Conservation (phyloP, 208 protist species). For the Vickermania ingenoplastis region DNA sequence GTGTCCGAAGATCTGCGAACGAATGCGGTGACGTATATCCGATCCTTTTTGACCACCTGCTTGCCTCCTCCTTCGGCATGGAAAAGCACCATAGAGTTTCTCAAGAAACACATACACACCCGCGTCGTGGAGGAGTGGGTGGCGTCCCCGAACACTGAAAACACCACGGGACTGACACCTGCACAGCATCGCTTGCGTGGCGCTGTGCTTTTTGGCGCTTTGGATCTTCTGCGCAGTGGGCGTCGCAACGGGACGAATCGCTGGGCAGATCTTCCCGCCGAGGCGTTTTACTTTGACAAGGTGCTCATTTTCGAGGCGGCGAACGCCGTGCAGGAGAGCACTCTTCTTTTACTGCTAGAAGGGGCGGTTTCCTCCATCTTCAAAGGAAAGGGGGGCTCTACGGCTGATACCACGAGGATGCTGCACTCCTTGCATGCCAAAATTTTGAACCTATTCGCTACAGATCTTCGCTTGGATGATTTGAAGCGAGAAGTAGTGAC, state of each 20-base stretch:
- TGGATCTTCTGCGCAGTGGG: constrained; percentile 55
- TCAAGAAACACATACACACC: constrained; percentile 37
- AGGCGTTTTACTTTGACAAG: constrained; percentile 81
- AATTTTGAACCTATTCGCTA: constrained; percentile 36
- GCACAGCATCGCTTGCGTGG: constrained; percentile 54
- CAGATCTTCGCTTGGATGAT: constrained; percentile 40
- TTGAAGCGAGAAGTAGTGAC: constrained; percentile 48
- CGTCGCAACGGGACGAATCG: constrained; percentile 33
- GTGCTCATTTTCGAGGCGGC: constrained; percentile 56
- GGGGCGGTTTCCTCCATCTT: constrained; percentile 64
- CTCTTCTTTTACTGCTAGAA: constrained; percentile 52
- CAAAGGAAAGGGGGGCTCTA: constrained; percentile 25
- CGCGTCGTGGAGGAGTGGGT: constrained; percentile 26
- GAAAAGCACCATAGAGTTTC: constrained; percentile 48
- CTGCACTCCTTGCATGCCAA: constrained; percentile 41
- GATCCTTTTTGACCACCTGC: constrained; percentile 51
- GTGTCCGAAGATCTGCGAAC: constrained; percentile 41
- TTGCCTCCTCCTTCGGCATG: constrained; percentile 38
- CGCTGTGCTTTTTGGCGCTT: constrained; percentile 32
- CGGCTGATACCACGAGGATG: constrained; percentile 18
- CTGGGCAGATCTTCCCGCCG: constrained; percentile 54
- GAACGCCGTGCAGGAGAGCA: constrained; percentile 72
- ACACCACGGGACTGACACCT: constrained; percentile 20
- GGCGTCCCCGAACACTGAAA: constrained; percentile 15
- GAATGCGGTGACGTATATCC: constrained; percentile 63